Percentiles rank a stretch among this genome's conserved stretches.
Conservation (phyloP, 2,329 filamentous ascomycete genomes). For the Aureobasidium sp. region DNA sequence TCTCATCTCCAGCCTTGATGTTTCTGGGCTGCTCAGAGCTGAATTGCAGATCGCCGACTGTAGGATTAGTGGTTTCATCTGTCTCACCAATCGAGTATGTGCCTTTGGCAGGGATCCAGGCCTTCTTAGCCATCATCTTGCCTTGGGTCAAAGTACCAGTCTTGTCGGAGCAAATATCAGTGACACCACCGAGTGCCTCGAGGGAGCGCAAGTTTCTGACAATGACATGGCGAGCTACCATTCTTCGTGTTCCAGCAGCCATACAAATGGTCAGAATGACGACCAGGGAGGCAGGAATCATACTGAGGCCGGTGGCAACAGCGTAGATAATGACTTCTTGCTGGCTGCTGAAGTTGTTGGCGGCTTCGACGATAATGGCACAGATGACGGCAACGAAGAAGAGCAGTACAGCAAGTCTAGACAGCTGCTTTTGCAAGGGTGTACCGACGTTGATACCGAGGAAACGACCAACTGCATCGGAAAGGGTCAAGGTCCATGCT, state of each 20-base stretch:
- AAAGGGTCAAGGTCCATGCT: conserved; percentile 46
- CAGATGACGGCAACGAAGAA: conserved; percentile 64
- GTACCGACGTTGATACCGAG: conserved; percentile 65
- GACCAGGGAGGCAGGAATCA: conserved; percentile 51
- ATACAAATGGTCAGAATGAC: conserved; percentile 35
- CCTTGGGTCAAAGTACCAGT: conserved; percentile 53
- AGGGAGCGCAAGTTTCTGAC: conserved; percentile 59
- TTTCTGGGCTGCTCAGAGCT: conserved; percentile 17
- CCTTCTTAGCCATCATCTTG: conserved; percentile 57
- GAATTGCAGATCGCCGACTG: conserved; percentile 51
- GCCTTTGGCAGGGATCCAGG: conserved; percentile 54
- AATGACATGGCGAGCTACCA: conserved; percentile 59
- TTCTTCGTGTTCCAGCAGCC: conserved; percentile 55
- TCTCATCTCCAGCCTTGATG: conserved; percentile 17
- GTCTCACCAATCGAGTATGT: conserved; percentile 55
- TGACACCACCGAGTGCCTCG: conserved; percentile 58
- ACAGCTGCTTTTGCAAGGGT: conserved; percentile 71
- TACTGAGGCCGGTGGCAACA: conserved; percentile 53
- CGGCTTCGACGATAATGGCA: conserved; percentile 58
- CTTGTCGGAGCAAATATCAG: conserved; percentile 61
- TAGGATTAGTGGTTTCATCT: conserved; percentile 53
- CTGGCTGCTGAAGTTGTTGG: conserved; percentile 49
- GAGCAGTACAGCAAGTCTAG: conserved; percentile 71
- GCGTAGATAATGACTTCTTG: conserved; percentile 61
- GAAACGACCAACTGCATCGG: conserved; percentile 55